Evolutionary conservation across 75 land plant species (phyloP), one percentile per base, ranked within the genome.

Genomic region (Picea glauca): DNA sequence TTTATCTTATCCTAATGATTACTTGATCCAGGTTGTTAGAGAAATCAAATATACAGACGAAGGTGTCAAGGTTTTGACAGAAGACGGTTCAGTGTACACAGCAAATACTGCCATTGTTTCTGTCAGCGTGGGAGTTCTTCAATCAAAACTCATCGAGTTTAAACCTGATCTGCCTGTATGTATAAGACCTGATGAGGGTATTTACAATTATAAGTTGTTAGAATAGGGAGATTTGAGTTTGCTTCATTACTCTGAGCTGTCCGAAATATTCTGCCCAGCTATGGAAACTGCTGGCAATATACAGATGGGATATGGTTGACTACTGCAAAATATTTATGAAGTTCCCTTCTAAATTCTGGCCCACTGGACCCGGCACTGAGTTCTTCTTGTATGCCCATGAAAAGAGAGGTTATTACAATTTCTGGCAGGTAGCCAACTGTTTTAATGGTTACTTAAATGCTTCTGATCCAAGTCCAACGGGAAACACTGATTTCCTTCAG

Each of bases 281-380:
- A 30, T 85, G 86, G 90, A 91, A 91, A 73, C 46, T 81, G 30
- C 30, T 83, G 13, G 85, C 91, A 38, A 75, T 91, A 13, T 83
- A 72, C 65, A 59, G 85, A 57, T 89, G 87, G 54, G 84, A 91
- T 80, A 90, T 91, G 92, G 84, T 85, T 15, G 76, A 84, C 50
- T 91, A 86, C 81, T 88, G 85, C 56, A 91, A 91, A 80, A 91
- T 91, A 12, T 91, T 87, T 76, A 64, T 91, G 21, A 88, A 89
- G 62, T 91, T 91, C 76, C 88, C 93, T 2, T 81, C 67, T 30
- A 80, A 23, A 56, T 91, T 91, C 81, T 91, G 92, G 92, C 88
- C 86, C 3, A 79, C 81, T 15, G 87, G 85, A 31, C 77, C 82
- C 2, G 89, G 93, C 31, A 85, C 90, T 0, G 82, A 85, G 56